A percentile compares a stretch with the other conserved stretches of the same genome.
Conservation (phyloP, 2,329 filamentous ascomycete genomes). For the Aspergillus quadrilineatus region DNA sequence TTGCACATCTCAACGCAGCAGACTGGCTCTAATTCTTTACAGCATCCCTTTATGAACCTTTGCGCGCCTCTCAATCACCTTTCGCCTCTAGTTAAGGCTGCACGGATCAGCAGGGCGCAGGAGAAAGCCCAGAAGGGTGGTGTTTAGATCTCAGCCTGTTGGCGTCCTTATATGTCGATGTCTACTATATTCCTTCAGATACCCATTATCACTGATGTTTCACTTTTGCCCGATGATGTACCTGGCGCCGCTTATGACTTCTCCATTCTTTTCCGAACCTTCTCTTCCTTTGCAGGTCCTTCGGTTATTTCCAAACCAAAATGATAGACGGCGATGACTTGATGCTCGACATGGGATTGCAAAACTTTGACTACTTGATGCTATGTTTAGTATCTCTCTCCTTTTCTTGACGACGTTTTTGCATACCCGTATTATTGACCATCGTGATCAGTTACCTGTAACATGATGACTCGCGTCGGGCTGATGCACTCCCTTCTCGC, state of each 20-base stretch:
- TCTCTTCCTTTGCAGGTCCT: constrained; percentile 11
- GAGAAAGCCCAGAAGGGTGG: constrained; percentile 72
- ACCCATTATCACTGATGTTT: constrained; percentile 26
- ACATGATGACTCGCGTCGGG: background rate
- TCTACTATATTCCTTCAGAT: constrained; percentile 33
- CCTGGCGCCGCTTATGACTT: constrained; percentile 22
- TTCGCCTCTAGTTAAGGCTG: constrained; percentile 81
- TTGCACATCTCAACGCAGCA: background rate
- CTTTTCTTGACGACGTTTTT: constrained; percentile 12
- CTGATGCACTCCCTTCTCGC: background rate
- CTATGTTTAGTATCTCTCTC: constrained; percentile 17
- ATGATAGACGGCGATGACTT: constrained; percentile 29
- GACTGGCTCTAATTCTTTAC: constrained; percentile 18
- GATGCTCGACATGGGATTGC: constrained; percentile 13
- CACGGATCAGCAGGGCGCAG: constrained; percentile 78
- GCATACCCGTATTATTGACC: constrained; percentile 12
- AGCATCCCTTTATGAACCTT: constrained; percentile 79
- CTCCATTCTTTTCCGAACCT: constrained; percentile 8
- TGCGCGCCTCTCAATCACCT: constrained; percentile 74
- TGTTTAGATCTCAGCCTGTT: constrained; percentile 25
- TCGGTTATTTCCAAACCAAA: constrained; percentile 14
- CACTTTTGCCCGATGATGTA: constrained; percentile 20
- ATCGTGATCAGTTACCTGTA: constrained; percentile 9
- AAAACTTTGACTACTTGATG: constrained; percentile 2
- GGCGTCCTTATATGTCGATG: constrained; percentile 28